These are phyloP conservation scores for Adansonia rubrostipa DNA, from an alignment of 441 rosid species.

Conservation along the genomic window DNA sequence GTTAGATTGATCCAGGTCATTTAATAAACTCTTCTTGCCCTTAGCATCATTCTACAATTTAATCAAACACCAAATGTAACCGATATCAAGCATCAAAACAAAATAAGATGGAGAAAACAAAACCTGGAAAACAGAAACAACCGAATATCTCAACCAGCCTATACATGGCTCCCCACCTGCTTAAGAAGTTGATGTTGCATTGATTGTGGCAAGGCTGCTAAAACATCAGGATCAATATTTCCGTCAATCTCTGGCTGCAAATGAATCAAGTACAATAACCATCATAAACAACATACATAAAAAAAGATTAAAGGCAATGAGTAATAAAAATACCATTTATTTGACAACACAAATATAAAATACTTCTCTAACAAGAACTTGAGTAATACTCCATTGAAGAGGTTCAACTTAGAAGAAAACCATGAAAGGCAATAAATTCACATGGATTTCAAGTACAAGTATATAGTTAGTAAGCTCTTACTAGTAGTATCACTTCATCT, in stretches of 20 bases:
- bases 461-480: slow-evolving; percentile 2
- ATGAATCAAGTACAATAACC: slow-evolving; percentile 23
- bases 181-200: slow-evolving; percentile 94
- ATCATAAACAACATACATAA: slow-evolving; percentile 5
- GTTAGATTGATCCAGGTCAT: slow-evolving; percentile 24
- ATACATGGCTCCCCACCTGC: slow-evolving; percentile 52
- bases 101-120: slow-evolving; percentile 5
- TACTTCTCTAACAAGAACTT: slow-evolving; percentile 6
- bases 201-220: slow-evolving; percentile 93
- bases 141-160: not conserved
- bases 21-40: slow-evolving; percentile 49
- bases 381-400: not conserved
- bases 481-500: slow-evolving; percentile 21
- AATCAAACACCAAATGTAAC: not conserved
- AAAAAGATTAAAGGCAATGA: slow-evolving; percentile 10
- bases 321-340: not conserved
- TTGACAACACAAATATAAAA: not conserved
- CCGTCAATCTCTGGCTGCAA: slow-evolving; percentile 73
- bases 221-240: slow-evolving; percentile 80
- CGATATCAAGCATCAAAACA: not conserved
- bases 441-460: not conserved
- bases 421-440: not conserved
- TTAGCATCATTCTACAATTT: slow-evolving; percentile 33
- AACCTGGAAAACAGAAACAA: not conserved
- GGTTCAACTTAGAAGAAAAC: not conserved